phyloP scores from a whole-genome alignment of 192 early-diverging fungal genomes.

The Diversispora eburnea region DNA sequence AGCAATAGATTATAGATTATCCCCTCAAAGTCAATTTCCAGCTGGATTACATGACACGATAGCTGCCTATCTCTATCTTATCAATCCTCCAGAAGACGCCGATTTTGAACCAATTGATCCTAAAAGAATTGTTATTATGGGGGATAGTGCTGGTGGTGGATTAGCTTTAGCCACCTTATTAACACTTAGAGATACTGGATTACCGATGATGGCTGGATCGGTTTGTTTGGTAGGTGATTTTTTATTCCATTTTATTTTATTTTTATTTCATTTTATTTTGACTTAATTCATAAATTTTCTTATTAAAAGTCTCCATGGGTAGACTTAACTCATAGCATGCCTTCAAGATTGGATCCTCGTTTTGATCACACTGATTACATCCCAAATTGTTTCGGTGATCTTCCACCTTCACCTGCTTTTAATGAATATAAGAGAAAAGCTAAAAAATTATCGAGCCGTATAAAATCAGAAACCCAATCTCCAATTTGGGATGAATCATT shows the following conservation, averaged over 20 bases:
- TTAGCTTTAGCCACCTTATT: constrained; percentile 52
- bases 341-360: constrained; percentile 29
- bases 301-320: not conserved
- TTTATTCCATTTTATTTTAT: too few relatives aligned
- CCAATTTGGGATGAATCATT: too few relatives aligned
- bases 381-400: too few relatives aligned
- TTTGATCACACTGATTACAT: too few relatives aligned
- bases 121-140: constrained; percentile 60
- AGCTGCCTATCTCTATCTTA: constrained; percentile 66
- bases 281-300: not conserved
- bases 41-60: constrained; percentile 77
- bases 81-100: constrained; percentile 44
- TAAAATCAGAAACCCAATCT: too few relatives aligned
- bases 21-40: constrained; percentile 80
- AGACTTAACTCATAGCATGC: not conserved
- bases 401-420: too few relatives aligned
- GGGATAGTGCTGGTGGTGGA: constrained; percentile 69
- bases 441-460: too few relatives aligned
- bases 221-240: constrained; percentile 34
- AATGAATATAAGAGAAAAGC: too few relatives aligned
- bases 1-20: constrained; percentile 76
- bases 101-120: constrained; percentile 46
- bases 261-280: too few relatives aligned
- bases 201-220: constrained; percentile 55
- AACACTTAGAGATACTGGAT: constrained; percentile 52